Percentiles rank a stretch among this genome's conserved stretches.
phyloP scores from a whole-genome alignment of 805 yeast genomes.

The Wickerhamiella cacticola region DNA sequence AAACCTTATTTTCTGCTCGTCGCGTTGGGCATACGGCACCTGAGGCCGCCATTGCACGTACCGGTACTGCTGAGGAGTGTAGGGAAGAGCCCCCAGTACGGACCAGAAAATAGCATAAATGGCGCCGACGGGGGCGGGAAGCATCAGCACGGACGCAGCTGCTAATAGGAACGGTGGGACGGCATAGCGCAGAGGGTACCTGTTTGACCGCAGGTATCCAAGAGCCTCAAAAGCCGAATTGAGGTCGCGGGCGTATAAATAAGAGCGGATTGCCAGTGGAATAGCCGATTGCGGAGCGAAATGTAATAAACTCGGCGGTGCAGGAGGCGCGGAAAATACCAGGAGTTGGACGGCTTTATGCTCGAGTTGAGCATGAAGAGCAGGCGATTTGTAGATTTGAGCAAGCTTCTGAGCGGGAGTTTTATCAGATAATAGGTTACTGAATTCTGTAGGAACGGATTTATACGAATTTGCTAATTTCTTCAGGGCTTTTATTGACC shows the following conservation, averaged over 20 bases:
- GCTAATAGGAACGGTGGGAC: too few species aligned
- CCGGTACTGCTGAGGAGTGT: slow-evolving; percentile 1
- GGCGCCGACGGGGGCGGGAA: slow-evolving; percentile 8
- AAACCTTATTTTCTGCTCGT: slow-evolving; percentile 15
- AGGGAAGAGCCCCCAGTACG: slow-evolving; percentile 10
- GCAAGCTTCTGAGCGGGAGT: background rate
- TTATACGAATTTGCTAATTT: background rate
- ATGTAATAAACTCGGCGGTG: background rate
- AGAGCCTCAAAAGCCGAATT: slow-evolving; percentile 1
- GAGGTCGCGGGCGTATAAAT: background rate
- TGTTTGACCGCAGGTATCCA: background rate
- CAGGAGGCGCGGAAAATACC: background rate
- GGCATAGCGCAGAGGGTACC: too few species aligned
- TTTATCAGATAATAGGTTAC: background rate
- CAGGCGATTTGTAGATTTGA: background rate
- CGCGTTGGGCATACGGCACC: background rate
- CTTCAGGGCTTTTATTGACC: background rate
- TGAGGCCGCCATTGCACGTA: slow-evolving; percentile 12
- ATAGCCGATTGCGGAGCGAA: background rate
- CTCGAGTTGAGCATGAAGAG: background rate
- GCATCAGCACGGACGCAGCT: background rate
- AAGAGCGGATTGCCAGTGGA: slow-evolving; percentile 4
- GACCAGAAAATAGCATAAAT: slow-evolving; percentile 13
- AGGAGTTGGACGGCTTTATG: background rate
- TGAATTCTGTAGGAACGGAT: slow-evolving; percentile 1